phyloP scores from a whole-genome alignment of 1,139 yeast genomes.

The Blastobotrys arbuscula region DNA sequence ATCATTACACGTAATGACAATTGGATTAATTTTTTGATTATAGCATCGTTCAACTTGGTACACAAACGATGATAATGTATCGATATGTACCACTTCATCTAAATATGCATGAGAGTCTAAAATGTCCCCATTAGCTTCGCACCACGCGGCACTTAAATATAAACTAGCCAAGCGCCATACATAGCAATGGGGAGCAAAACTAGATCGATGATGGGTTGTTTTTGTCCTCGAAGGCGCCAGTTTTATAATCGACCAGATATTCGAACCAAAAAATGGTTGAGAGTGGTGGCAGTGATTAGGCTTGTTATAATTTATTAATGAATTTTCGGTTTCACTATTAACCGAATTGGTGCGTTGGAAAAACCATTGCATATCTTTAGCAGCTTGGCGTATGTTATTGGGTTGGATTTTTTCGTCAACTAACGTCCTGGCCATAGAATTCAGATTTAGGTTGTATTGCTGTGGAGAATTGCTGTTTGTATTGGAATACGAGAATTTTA shows the following conservation, averaged over 20 bases:
- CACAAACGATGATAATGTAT: conserved; percentile 1
- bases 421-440: background rate
- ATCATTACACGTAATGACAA: conserved; percentile 3
- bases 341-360: background rate
- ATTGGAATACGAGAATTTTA: background rate
- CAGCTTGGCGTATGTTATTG: background rate
- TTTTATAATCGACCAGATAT: conserved; percentile 2
- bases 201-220: background rate
- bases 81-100: conserved; percentile 4
- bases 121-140: conserved; percentile 1
- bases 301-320: background rate
- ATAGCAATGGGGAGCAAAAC: conserved; percentile 10
- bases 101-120: conserved; percentile 1
- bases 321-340: background rate
- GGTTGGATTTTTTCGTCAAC: background rate
- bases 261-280: conserved; percentile 7
- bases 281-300: background rate
- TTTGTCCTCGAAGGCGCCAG: background rate
- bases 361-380: background rate
- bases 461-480: background rate
- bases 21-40: conserved; percentile 4
- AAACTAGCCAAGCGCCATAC: conserved; percentile 13
- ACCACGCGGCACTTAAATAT: conserved; percentile 11
- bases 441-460: background rate
- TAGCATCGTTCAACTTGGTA: conserved; percentile 1